Evolutionary conservation across 768 basidiomycete species (phyloP).

Genomic region (Naganishia vaughanmartiniae): DNA sequence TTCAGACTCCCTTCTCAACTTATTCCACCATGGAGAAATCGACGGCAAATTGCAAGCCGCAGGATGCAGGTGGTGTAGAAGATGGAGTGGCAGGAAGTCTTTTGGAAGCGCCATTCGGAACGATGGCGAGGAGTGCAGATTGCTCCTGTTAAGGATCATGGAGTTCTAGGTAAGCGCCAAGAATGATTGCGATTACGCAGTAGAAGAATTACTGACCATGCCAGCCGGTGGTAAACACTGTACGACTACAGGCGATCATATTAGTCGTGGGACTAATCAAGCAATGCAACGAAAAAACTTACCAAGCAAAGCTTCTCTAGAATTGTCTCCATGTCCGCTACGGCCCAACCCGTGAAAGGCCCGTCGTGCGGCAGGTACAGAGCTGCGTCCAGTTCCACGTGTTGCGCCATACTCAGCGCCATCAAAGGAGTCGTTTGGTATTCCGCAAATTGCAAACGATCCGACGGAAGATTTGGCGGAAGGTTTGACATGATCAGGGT

Average conservation of each 20-base stretch:
- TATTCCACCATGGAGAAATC: slow-evolving; percentile 11
- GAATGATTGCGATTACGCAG: neutral
- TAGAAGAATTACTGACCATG: neutral
- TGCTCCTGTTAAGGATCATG: neutral
- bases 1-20: neutral
- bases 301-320: slow-evolving; percentile 12
- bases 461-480: slow-evolving; percentile 17
- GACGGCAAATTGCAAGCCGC: neutral
- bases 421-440: slow-evolving; percentile 10
- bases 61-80: neutral
- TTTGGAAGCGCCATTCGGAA: slow-evolving; percentile 3
- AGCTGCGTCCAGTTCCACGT: slow-evolving; percentile 7
- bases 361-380: neutral
- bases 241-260: neutral
- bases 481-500: slow-evolving; percentile 18
- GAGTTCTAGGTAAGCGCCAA: neutral
- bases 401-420: slow-evolving; percentile 16
- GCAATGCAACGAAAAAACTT: neutral
- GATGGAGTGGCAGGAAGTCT: neutral
- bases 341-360: neutral
- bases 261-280: neutral
- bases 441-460: neutral
- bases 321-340: neutral
- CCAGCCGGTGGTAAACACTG: neutral
- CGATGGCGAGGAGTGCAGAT: slow-evolving; percentile 6